Evolutionary conservation across 768 basidiomycete genomes (phyloP), one percentile per base, ranked within the genome.

Genomic region (Russula lepida): DNA sequence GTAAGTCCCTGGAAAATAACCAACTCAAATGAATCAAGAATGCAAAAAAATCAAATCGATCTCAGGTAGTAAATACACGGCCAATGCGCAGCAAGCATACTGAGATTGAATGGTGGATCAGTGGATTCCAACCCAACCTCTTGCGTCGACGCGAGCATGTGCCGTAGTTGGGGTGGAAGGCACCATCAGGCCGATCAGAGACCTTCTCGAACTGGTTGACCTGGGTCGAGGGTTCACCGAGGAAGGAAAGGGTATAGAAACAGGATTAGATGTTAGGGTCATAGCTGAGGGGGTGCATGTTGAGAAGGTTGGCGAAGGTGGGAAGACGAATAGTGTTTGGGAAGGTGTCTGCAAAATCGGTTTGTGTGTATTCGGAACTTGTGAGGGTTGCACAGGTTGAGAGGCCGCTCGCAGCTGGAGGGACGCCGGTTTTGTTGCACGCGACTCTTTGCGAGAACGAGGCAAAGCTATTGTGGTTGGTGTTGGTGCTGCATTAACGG

Each of bases 251-350:
- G 84, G 74, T 76, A 61, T 81, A 65, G 66, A 73, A 56, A 68
- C 75, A 62, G 82, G 64, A 66, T 77, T 86, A 62, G 88, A 87
- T 48, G 83, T 89, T 57, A 92, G 75, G 39, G 86, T 91, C 83
- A 92, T 85, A 37, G 89, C 88, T 50, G 89, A 88, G 28, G 91
- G 88, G 54, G 86, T 89, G 41, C 74, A 80, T 48, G 83, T 77
- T 68, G 77, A 78, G 51, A 69, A 67, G 30, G 71, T 78, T 72
- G 82, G 89, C 5, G 89, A 92, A 33, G 90, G 89, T 1, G 90
- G 90, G 69, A 92, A 92, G 39, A 92, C 85, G 67, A 92, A 92
- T 49, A 92, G 77, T 0, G 90, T 92, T 70, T 92, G 91, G 1
- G 89, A 89, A 33, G 88, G 86, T 35, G 85, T 80, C 49, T 77